Evolutionary conservation across 441 rosid genomes (phyloP).

Genomic region (Pelargonium fulgidum): DNA sequence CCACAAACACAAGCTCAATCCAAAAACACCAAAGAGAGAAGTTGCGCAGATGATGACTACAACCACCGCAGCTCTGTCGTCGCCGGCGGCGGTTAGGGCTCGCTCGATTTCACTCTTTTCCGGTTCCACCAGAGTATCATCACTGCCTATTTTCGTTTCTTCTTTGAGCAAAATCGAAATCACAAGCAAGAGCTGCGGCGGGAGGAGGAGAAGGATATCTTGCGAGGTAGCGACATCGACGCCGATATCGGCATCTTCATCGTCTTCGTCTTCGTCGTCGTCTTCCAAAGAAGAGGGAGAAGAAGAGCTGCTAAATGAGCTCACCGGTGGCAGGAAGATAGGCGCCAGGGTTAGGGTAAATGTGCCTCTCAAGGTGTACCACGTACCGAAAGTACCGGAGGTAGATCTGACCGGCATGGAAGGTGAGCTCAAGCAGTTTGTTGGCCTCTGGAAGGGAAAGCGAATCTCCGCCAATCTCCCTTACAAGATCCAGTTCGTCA

Average conservation of each 20-base stretch:
- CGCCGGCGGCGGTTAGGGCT: background rate
- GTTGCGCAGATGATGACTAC: background rate
- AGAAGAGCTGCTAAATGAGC: constrained; percentile 4
- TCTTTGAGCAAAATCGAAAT: too few relatives aligned
- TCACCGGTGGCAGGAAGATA: constrained; percentile 25
- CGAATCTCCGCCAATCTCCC: constrained; percentile 82
- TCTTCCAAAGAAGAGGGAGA: background rate
- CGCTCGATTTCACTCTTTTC: background rate
- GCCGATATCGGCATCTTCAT: background rate
- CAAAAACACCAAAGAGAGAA: background rate
- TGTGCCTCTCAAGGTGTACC: constrained; percentile 77
- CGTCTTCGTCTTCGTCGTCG: background rate
- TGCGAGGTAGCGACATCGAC: background rate
- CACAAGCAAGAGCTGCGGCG: too few relatives aligned
- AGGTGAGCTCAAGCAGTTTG: constrained; percentile 74
- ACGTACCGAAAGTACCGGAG: constrained; percentile 77
- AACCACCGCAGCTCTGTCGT: background rate
- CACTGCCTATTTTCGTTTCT: too few relatives aligned
- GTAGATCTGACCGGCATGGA: constrained; percentile 73
- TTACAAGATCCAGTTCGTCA: constrained; percentile 60
- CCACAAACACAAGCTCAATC: background rate
- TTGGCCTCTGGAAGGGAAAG: constrained; percentile 76
- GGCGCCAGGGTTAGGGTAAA: constrained; percentile 76
- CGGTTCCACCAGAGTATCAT: too few relatives aligned
- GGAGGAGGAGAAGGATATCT: background rate